Conservation (phyloP, 2,329 filamentous ascomycete species). For the Ramularia endophylla region DNA sequence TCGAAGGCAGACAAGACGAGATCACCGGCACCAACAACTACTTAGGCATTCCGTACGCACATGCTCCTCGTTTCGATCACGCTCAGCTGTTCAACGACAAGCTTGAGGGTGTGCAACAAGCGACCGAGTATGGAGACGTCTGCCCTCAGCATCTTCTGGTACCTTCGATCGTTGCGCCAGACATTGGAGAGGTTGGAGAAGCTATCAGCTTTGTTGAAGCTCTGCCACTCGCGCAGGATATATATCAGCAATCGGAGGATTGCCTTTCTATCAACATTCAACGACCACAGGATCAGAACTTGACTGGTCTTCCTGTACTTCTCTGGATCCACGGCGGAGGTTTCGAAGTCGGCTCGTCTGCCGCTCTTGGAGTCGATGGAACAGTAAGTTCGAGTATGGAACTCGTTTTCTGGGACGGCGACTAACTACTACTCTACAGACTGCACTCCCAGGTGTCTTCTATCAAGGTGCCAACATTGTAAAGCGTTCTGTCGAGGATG, state of each 20-base stretch:
- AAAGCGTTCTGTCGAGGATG: conserved; percentile 9
- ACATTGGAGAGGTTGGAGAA: conserved; percentile 4
- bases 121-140: conserved; percentile 6
- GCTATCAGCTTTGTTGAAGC: conserved; percentile 8
- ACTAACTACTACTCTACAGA: no score
- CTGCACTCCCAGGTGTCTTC: conserved; percentile 17
- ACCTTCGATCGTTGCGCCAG: conserved; percentile 3
- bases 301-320: conserved; percentile 36
- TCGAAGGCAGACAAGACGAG: conserved; percentile 8
- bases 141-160: conserved; percentile 8
- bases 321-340: conserved; percentile 43
- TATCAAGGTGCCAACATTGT: conserved; percentile 24
- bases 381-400: conserved; percentile 2
- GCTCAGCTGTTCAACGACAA: conserved; percentile 4
- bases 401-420: no score
- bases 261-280: conserved; percentile 54
- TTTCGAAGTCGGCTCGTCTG: conserved; percentile 16
- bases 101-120: conserved; percentile 3
- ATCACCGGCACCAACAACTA: conserved; percentile 8
- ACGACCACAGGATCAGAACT: conserved; percentile 6
- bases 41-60: conserved; percentile 3
- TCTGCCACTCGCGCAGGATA: conserved; percentile 6
- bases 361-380: conserved; percentile 1
- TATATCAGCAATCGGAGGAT: conserved; percentile 38
- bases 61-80: conserved; percentile 9